Evolutionary conservation across 805 yeast genomes (phyloP).

Genomic region (Zygosaccharomyces rouxii): DNA sequence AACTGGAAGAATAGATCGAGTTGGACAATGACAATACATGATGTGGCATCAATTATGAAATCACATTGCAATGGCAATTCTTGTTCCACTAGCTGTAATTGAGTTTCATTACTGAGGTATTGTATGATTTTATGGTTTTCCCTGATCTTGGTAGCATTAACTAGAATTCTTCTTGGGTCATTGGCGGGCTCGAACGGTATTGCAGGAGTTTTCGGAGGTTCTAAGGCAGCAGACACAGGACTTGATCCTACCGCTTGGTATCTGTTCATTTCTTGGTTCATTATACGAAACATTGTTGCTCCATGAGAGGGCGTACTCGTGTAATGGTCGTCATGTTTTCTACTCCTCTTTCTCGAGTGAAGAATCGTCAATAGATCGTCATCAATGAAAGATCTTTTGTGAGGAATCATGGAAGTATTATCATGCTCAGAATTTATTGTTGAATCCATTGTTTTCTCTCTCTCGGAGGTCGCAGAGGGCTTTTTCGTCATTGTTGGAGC

Average conservation of each 20-base stretch:
- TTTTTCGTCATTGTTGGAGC: neutral
- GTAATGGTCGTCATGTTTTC: neutral
- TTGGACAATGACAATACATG: slow-evolving; percentile 21
- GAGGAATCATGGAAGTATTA: slow-evolving; percentile 20
- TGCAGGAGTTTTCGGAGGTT: neutral
- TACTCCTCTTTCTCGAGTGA: slow-evolving; percentile 10
- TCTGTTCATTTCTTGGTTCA: neutral
- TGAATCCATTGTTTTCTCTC: neutral
- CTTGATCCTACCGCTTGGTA: neutral
- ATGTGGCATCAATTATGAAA: slow-evolving; percentile 17
- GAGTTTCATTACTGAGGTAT: slow-evolving; percentile 2
- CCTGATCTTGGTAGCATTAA: slow-evolving; percentile 14
- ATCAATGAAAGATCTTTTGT: slow-evolving; percentile 25
- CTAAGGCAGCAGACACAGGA: neutral
- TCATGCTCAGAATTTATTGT: neutral
- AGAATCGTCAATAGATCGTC: slow-evolving; percentile 18
- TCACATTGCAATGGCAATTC: slow-evolving; percentile 14
- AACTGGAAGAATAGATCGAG: slow-evolving; percentile 22
- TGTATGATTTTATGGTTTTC: slow-evolving; percentile 13
- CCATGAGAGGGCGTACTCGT: neutral
- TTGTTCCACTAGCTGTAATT: slow-evolving; percentile 17
- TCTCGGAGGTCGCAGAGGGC: neutral
- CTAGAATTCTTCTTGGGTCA: slow-evolving; percentile 5
- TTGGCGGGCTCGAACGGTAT: neutral
- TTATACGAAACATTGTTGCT: slow-evolving; percentile 1